These are phyloP conservation scores for Coemansia sp. DNA, from an alignment of 192 early-diverging fungal genomes.

Conservation along the genomic window DNA sequence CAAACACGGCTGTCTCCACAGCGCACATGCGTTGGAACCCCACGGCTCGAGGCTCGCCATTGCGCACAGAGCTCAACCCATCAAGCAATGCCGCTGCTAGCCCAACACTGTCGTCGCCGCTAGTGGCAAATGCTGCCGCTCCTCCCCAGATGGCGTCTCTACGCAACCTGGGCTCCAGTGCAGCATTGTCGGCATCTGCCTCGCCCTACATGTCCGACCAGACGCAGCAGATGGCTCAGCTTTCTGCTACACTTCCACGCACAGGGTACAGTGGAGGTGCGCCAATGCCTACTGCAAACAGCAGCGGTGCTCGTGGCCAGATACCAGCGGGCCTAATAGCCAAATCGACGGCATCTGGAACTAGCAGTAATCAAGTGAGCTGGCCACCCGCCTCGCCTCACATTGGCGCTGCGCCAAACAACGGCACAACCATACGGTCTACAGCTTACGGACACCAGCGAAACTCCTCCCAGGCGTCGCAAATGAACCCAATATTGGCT, in stretches of 20 bases:
- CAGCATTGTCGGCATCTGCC: neutral
- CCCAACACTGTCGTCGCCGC: neutral
- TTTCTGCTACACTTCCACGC: constrained; percentile 33
- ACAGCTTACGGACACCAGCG: neutral
- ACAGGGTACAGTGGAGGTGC: constrained; percentile 7
- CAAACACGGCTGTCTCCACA: constrained; percentile 15
- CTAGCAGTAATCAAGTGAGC: constrained; percentile 6
- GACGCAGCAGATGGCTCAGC: constrained; percentile 7
- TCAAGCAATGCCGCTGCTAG: neutral
- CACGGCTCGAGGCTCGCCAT: constrained; percentile 28
- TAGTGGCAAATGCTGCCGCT: neutral
- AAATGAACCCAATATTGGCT: neutral
- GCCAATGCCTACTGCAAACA: neutral
- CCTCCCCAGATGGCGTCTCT: neutral
- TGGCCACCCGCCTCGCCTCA: constrained; percentile 6
- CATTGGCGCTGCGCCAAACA: neutral
- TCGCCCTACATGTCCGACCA: constrained; percentile 4
- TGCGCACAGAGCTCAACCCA: constrained; percentile 27
- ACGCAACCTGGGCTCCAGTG: neutral
- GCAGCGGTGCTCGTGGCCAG: constrained; percentile 10
- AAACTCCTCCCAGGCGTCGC: neutral
- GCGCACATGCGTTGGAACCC: constrained; percentile 43
- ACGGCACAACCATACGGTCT: neutral
- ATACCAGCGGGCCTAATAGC: constrained; percentile 4
- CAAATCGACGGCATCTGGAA: constrained; percentile 2